phyloP scores from a whole-genome alignment of 1,284 basidiomycete species.

The Tilletia setariae region DNA sequence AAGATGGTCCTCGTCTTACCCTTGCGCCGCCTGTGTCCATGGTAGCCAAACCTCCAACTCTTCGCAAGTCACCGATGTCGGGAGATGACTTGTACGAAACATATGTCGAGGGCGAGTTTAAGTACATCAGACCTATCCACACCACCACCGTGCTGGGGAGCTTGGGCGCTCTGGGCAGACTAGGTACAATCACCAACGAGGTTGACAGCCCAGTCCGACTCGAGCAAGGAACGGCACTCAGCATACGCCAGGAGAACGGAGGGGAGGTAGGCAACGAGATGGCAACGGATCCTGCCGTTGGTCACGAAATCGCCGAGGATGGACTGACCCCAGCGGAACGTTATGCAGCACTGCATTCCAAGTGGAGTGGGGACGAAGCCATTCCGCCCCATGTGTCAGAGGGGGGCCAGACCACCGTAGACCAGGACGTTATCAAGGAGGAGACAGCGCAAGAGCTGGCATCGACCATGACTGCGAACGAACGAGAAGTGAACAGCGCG shows the following conservation, averaged over 20 bases:
- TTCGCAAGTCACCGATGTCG: constrained; percentile 11
- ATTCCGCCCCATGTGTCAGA: neutral
- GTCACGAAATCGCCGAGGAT: neutral
- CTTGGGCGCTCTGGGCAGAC: neutral
- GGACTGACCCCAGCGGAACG: constrained; percentile 4
- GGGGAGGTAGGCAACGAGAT: no score
- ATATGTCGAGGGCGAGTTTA: constrained; percentile 12
- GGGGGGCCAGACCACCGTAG: neutral
- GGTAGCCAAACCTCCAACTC: constrained; percentile 3
- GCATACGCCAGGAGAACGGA: no score
- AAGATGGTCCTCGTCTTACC: no score
- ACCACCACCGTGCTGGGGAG: neutral
- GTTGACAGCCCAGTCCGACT: no score
- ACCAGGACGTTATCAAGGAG: neutral
- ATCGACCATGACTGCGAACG: neutral
- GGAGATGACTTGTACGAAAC: neutral
- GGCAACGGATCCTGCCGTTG: neutral
- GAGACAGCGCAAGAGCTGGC: neutral
- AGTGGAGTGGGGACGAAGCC: neutral
- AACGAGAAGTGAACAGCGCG: no score
- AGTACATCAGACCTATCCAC: neutral
- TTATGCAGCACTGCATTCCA: constrained; percentile 2
- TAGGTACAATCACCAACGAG: neutral
- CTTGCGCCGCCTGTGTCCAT: neutral
- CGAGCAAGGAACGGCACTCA: no score